phyloP scores from a whole-genome alignment of 2,329 filamentous ascomycete species.

The Chrysoporthe cubensis region DNA sequence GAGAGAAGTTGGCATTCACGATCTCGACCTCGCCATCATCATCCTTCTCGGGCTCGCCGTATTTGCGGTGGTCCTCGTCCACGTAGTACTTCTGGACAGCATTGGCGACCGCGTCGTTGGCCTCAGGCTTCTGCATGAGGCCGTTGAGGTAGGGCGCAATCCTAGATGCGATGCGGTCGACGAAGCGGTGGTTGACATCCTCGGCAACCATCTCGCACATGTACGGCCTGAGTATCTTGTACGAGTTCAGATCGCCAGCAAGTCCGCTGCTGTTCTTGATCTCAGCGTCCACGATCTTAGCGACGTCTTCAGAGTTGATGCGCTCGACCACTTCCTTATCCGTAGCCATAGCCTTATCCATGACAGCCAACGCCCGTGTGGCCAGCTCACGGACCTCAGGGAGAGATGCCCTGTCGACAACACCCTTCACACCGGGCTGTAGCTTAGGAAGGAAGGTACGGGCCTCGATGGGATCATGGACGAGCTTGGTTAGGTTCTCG shows the following conservation, averaged over 20 bases:
- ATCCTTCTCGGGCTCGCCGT: conserved; percentile 80
- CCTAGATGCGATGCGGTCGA: conserved; percentile 70
- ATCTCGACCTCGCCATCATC: conserved; percentile 94
- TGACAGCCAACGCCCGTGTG: conserved; percentile 78
- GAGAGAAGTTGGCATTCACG: conserved; percentile 96
- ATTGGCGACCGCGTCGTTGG: conserved; percentile 66
- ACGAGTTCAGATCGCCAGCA: conserved; percentile 64
- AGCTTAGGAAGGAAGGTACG: conserved; percentile 94
- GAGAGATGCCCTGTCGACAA: conserved; percentile 84
- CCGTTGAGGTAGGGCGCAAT: conserved; percentile 77
- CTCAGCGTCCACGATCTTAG: conserved; percentile 73
- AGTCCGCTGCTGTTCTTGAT: conserved; percentile 72
- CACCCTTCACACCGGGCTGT: conserved; percentile 87
- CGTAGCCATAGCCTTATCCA: conserved; percentile 88
- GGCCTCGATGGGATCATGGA: conserved; percentile 93
- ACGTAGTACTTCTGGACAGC: conserved; percentile 79
- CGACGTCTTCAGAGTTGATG: conserved; percentile 73
- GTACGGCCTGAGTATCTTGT: conserved; percentile 71
- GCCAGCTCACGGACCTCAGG: conserved; percentile 94
- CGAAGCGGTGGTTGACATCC: conserved; percentile 81
- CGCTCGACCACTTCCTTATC: conserved; percentile 69
- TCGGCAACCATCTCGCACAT: conserved; percentile 85
- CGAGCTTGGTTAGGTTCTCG: conserved; percentile 97
- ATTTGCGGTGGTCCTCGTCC: conserved; percentile 85
- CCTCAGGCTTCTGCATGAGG: conserved; percentile 65